Conservation (phyloP, 2,329 filamentous ascomycete species). For the Aspergillus pseudotamarii region DNA sequence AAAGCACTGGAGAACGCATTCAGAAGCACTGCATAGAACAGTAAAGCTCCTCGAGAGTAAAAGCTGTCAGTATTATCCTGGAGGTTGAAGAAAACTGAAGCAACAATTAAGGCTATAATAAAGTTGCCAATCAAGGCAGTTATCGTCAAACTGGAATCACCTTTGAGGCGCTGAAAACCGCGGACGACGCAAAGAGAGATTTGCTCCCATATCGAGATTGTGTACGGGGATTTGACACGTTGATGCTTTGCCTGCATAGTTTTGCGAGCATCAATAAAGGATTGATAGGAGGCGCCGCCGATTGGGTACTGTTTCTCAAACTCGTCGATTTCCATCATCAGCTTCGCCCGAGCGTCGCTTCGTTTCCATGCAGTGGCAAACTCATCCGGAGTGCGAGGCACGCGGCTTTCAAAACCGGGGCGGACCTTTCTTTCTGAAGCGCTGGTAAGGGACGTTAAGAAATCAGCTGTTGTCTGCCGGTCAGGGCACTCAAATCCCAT, state of each 20-base stretch:
- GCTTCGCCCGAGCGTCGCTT: conserved; percentile 45
- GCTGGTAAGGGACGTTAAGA: conserved; percentile 68
- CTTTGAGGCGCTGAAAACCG: conserved; percentile 17
- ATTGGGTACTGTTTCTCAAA: conserved; percentile 30
- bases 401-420: conserved; percentile 60
- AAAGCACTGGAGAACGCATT: conserved; percentile 13
- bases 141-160: conserved; percentile 14
- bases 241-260: conserved; percentile 17
- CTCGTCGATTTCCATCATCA: conserved; percentile 41
- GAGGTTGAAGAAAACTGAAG: conserved; percentile 19
- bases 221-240: conserved; percentile 16
- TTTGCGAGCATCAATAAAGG: conserved; percentile 37
- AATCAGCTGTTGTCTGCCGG: conserved; percentile 68
- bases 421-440: conserved; percentile 57
- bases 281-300: conserved; percentile 37
- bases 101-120: conserved; percentile 15
- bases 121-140: conserved; percentile 13
- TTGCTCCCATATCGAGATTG: conserved; percentile 16
- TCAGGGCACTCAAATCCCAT: conserved; percentile 67
- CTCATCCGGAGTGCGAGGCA: conserved; percentile 68
- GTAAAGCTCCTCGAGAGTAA: conserved; percentile 16
- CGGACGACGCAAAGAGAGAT: conserved; percentile 15
- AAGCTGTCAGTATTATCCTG: conserved; percentile 12
- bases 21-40: conserved; percentile 10
- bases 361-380: conserved; percentile 60